Conservation (phyloP, 805 yeast genomes). For the Starmera quercuum region DNA sequence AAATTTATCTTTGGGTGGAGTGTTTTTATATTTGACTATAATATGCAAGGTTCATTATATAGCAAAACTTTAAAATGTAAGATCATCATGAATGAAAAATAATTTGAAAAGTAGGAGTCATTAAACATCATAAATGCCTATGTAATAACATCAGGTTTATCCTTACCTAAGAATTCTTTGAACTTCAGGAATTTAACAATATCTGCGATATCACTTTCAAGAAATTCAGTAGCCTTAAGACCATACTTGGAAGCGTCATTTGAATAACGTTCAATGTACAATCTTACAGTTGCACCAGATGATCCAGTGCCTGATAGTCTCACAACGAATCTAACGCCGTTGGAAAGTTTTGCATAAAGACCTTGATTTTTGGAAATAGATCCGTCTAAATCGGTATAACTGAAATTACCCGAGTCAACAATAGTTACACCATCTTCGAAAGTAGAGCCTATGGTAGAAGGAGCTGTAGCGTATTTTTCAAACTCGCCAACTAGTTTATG, state of each 20-base stretch:
- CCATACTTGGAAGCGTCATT: slow-evolving; percentile 43
- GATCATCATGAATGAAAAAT: no score
- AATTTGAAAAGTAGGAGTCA: no score
- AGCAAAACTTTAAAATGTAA: no score
- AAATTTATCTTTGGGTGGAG: no score
- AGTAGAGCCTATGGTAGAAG: slow-evolving; percentile 41
- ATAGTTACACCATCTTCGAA: slow-evolving; percentile 45
- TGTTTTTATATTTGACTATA: no score
- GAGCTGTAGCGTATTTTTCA: slow-evolving; percentile 28
- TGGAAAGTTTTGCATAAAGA: slow-evolving; percentile 68
- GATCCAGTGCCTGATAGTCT: slow-evolving; percentile 97
- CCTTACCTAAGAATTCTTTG: slow-evolving; percentile 68
- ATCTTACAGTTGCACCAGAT: slow-evolving; percentile 92
- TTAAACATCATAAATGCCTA: slow-evolving; percentile 19
- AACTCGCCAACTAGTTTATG: slow-evolving; percentile 52
- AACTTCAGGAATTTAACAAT: slow-evolving; percentile 67
- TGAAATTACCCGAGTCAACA: slow-evolving; percentile 76
- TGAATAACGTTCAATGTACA: slow-evolving; percentile 82
- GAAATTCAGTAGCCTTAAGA: slow-evolving; percentile 56
- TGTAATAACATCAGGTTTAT: slow-evolving; percentile 85
- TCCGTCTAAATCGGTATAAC: slow-evolving; percentile 92
- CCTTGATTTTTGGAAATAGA: slow-evolving; percentile 87
- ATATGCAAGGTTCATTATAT: no score
- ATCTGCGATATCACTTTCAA: slow-evolving; percentile 50
- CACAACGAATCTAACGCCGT: slow-evolving; percentile 80